Evolutionary conservation across 345 rosid genomes (phyloP).

Genomic region (Cardamine occulta): DNA sequence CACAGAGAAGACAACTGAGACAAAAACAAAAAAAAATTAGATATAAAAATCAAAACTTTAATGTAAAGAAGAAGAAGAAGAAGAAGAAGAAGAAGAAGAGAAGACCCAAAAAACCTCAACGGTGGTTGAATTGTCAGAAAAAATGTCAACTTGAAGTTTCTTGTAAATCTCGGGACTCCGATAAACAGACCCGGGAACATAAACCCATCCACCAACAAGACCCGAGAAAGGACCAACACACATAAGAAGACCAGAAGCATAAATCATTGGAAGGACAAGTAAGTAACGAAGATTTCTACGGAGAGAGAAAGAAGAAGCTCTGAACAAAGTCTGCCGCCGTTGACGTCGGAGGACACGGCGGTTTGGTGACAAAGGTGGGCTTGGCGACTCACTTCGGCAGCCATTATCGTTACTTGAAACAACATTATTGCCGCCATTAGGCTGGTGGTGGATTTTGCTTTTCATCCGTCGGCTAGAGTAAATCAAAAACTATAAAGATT

Average conservation of each 20-base stretch:
- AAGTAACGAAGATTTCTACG: constrained; percentile 69
- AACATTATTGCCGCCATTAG: constrained; percentile 38
- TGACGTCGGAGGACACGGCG: constrained; percentile 52
- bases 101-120: constrained; percentile 51
- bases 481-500: background rate
- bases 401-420: constrained; percentile 48
- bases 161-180: constrained; percentile 75
- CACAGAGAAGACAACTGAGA: constrained; percentile 75
- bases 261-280: constrained; percentile 62
- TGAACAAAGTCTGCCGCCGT: constrained; percentile 65
- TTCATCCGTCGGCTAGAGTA: constrained; percentile 39
- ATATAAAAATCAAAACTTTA: constrained; percentile 9
- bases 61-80: too few species aligned
- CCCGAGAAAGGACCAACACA: constrained; percentile 83
- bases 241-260: constrained; percentile 74
- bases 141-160: constrained; percentile 71
- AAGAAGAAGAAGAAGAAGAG: constrained; percentile 3
- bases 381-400: constrained; percentile 57
- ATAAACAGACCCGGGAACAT: constrained; percentile 75
- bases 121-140: constrained; percentile 68
- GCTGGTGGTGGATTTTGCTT: constrained; percentile 49
- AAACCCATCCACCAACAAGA: constrained; percentile 53
- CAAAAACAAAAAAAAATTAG: constrained; percentile 1
- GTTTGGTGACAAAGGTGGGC: constrained; percentile 73
- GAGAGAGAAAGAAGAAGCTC: constrained; percentile 56